Evolutionary conservation across 331 rosid genomes (phyloP).

Genomic region (Acacia concinna): DNA sequence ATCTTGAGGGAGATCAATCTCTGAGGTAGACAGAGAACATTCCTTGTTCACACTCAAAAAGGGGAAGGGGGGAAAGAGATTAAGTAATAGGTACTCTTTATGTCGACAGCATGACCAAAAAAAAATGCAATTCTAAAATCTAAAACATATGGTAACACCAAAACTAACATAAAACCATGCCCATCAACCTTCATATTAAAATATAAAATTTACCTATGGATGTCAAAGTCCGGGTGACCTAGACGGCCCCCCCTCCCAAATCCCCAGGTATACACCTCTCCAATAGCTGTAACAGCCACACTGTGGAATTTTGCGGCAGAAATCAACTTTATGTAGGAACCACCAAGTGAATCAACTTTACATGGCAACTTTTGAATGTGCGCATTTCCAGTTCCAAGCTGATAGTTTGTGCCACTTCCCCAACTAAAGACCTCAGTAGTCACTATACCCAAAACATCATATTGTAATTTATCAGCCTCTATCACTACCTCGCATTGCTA

Average conservation of each 20-base stretch:
- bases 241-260: conserved; percentile 98
- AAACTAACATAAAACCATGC: neutral
- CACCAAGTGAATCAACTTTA: conserved; percentile 83
- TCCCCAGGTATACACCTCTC: conserved; percentile 92
- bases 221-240: conserved; percentile 97
- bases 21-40: neutral
- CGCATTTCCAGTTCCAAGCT: conserved; percentile 97
- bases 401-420: conserved; percentile 97
- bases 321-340: conserved; percentile 61
- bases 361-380: conserved; percentile 89
- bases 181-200: neutral
- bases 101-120: neutral
- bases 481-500: conserved; percentile 7
- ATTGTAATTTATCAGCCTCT: conserved; percentile 28
- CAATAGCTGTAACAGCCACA: conserved; percentile 78
- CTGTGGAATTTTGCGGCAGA: conserved; percentile 96
- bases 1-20: neutral
- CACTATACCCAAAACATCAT: conserved; percentile 41
- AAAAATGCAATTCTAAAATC: neutral
- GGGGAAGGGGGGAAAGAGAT: neutral
- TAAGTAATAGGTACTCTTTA: neutral
- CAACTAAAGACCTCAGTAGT: conserved; percentile 88
- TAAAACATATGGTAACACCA: neutral
- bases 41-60: neutral
- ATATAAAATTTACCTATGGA: conserved; percentile 73